These are phyloP conservation scores for Leccinum fallax DNA, from an alignment of 1,284 basidiomycete genomes.

Conservation along the genomic window DNA sequence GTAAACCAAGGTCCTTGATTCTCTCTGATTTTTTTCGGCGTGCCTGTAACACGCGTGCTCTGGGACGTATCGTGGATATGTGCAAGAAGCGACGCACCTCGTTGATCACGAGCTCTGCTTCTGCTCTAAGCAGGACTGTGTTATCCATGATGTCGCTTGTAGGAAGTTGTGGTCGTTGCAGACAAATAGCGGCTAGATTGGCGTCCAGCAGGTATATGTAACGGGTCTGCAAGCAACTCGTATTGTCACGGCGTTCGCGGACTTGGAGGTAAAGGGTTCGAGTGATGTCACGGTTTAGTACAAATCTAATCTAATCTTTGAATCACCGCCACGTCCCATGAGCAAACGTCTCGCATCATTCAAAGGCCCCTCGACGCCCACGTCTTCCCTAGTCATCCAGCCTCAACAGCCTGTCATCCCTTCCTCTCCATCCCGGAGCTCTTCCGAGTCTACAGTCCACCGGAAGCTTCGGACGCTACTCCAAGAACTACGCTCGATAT, in stretches of 20 bases:
- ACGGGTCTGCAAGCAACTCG: too few species aligned
- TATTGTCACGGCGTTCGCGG: too few species aligned
- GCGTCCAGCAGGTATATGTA: not conserved
- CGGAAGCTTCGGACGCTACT: slow-evolving; percentile 65
- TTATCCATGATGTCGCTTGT: slow-evolving; percentile 24
- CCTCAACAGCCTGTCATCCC: slow-evolving; percentile 39
- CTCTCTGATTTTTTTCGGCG: slow-evolving; percentile 74
- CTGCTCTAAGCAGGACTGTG: slow-evolving; percentile 62
- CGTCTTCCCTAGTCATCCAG: slow-evolving; percentile 59
- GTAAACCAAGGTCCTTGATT: slow-evolving; percentile 71
- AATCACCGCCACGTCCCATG: slow-evolving; percentile 20
- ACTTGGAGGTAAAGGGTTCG: too few species aligned
- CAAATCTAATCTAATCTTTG: slow-evolving; percentile 28
- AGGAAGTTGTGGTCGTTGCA: too few species aligned
- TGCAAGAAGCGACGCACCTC: slow-evolving; percentile 49
- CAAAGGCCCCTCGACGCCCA: slow-evolving; percentile 73
- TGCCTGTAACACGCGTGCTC: slow-evolving; percentile 43
- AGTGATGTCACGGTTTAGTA: too few species aligned
- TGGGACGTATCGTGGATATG: not conserved
- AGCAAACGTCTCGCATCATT: slow-evolving; percentile 69
- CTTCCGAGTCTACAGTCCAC: slow-evolving; percentile 69
- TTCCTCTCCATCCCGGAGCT: slow-evolving; percentile 52
- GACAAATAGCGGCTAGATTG: not conserved
- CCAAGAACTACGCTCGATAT: slow-evolving; percentile 59
- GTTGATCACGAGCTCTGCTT: slow-evolving; percentile 71